phyloP scores from a whole-genome alignment of 805 yeast genomes.

The Saccharomycopsis sp. region DNA sequence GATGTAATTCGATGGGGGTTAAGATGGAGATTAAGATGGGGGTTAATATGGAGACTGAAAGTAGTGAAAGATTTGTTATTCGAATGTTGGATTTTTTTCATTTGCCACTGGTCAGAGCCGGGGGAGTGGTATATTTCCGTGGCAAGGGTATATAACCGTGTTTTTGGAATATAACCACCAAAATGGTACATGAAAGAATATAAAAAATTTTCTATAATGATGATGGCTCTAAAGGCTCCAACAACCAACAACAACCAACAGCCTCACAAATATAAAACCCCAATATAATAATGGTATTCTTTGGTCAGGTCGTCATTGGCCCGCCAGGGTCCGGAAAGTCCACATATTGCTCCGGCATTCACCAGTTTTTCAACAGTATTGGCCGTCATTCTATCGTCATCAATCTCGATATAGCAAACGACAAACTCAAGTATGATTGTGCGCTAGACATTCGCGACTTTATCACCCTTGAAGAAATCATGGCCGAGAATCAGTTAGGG shows the following conservation, averaged over 20 bases:
- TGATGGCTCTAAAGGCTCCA: background rate
- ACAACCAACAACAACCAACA: background rate
- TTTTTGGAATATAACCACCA: too few species aligned
- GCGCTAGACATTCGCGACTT: conserved; percentile 51
- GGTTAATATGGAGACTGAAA: background rate
- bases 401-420: conserved; percentile 48
- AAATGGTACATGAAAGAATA: too few species aligned
- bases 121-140: too few species aligned
- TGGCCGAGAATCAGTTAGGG: conserved; percentile 49
- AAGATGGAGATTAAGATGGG: too few species aligned
- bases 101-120: background rate
- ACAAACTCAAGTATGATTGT: conserved; percentile 46
- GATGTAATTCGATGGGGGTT: background rate
- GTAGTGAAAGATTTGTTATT: background rate
- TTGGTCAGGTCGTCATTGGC: conserved; percentile 91
- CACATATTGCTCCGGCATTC: conserved; percentile 88
- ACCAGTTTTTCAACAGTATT: conserved; percentile 87
- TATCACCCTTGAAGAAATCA: conserved; percentile 51
- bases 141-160: too few species aligned
- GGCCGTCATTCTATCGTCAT: conserved; percentile 84
- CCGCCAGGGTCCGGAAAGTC: conserved; percentile 99
- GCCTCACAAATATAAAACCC: background rate
- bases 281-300: conserved; percentile 38
- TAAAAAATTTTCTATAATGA: background rate
- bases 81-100: background rate